These are phyloP conservation scores for Dipteronia dyeriana DNA, from an alignment of 345 rosid genomes.

Conservation along the genomic window DNA sequence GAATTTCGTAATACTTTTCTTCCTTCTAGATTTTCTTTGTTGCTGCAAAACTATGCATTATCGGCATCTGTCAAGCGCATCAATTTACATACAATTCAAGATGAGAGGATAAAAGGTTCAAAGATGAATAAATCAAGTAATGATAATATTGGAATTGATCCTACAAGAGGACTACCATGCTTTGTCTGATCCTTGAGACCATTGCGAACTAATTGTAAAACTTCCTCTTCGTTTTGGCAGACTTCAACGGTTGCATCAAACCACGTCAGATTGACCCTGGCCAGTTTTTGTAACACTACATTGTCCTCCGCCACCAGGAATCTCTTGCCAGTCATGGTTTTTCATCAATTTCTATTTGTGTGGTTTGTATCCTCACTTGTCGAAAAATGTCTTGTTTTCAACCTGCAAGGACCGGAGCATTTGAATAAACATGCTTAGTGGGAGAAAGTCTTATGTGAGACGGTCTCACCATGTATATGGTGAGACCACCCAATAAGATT, in stretches of 20 bases:
- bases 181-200: constrained; percentile 27
- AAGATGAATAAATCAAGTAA: not conserved
- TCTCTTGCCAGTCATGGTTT: constrained; percentile 55
- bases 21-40: constrained; percentile 52
- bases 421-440: not conserved
- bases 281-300: constrained; percentile 21
- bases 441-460: no score
- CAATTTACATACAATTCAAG: not conserved
- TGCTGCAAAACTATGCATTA: constrained; percentile 69
- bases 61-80: constrained; percentile 56
- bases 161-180: constrained; percentile 8
- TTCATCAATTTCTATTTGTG: constrained; percentile 25
- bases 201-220: constrained; percentile 40
- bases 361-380: not conserved
- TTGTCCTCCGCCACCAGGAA: constrained; percentile 67
- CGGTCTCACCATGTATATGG: no score
- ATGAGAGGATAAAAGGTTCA: no score
- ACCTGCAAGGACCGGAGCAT: not conserved
- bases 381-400: not conserved
- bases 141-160: not conserved
- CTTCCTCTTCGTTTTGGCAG: constrained; percentile 60
- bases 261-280: constrained; percentile 21
- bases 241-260: constrained; percentile 56
- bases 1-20: constrained; percentile 51
- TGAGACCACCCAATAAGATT: no score